Evolutionary conservation across 1,284 basidiomycete genomes (phyloP), one percentile per base, ranked within the genome.

Genomic region (Apiotrichum siamense): DNA sequence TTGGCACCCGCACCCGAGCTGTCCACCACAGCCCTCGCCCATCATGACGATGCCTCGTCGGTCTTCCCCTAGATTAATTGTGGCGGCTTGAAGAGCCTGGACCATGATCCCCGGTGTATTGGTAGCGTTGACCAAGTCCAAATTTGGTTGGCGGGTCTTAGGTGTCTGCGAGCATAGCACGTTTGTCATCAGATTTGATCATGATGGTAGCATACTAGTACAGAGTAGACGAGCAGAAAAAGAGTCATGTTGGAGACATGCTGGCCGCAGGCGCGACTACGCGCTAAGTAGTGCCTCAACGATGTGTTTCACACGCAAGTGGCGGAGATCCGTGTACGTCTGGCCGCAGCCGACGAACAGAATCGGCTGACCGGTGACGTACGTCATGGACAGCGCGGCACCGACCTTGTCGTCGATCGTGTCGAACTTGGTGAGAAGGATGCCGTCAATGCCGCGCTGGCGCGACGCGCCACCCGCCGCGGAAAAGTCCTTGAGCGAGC

Each of bases 391-490:
- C 47, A 97, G 78, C 11, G 92, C 93, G 3, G 92, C 92, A 35
- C 92, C 92, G 47, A 97, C 92, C 85, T 94, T 71, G 35, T 66
- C 67, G 59, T 75, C 60, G 50, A 97, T 93, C 0, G 92, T 97
- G 70, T 97, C 92, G 84, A 93, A 96, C 74, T 97, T 97, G 31
- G 93, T 97, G 52, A 97, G 82, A 37, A 97, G 77, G 85, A 96
- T 97, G 23, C 92, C 92, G 67, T 97, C 93, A 56, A 97, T 93
- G 2, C 93, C 93, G 37, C 91, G 81, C 54, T 69, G 62, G 38
- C 69, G 50, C 38, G 55, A 44, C 7, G 44, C 52, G 1, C 71
- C 68, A 9, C 69, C 67, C 2, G 81, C 81, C 11, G 62, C 57
- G 10, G 70, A 72, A 66, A 94, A 96, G 68, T 97, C 90, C 38